Conservation (phyloP, 768 basidiomycete species). For the Boletus tylopilopsis region DNA sequence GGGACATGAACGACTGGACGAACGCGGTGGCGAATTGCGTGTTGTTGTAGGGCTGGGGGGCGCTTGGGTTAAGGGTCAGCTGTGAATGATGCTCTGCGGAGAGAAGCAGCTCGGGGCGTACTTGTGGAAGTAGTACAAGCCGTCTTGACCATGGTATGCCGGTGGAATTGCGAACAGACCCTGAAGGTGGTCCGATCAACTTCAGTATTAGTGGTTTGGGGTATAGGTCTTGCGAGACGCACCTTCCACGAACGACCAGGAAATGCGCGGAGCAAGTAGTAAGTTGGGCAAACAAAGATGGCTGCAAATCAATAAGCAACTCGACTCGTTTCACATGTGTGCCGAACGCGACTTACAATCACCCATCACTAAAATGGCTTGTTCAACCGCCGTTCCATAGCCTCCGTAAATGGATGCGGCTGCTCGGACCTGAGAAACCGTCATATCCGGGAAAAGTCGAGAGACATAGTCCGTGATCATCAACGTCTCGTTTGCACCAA, state of each 20-base stretch:
- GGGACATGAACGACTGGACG: conserved; percentile 23
- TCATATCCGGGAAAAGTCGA: conserved; percentile 41
- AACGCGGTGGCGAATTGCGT: conserved; percentile 29
- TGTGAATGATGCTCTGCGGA: too few species aligned
- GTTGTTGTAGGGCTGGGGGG: conserved; percentile 19
- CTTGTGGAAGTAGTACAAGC: conserved; percentile 39
- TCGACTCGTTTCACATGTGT: neutral
- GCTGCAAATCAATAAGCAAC: conserved; percentile 16
- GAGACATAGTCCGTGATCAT: conserved; percentile 19
- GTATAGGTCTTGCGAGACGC: conserved; percentile 17
- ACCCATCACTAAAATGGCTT: conserved; percentile 35
- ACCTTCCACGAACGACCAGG: conserved; percentile 32
- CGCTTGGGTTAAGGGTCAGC: neutral
- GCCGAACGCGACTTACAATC: conserved; percentile 32
- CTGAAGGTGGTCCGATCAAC: too few species aligned
- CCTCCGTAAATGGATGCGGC: conserved; percentile 28
- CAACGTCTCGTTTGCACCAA: conserved; percentile 21
- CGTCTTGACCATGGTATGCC: conserved; percentile 31
- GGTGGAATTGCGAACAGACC: conserved; percentile 32
- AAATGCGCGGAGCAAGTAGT: conserved; percentile 30
- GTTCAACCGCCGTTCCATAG: conserved; percentile 31
- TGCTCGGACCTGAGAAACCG: conserved; percentile 19
- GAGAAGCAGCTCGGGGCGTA: neutral
- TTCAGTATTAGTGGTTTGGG: neutral
- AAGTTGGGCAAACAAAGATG: conserved; percentile 36